Base-by-base conservation (phyloP, 495 filamentous ascomycete genomes). In the Tuber brumale region DNA sequence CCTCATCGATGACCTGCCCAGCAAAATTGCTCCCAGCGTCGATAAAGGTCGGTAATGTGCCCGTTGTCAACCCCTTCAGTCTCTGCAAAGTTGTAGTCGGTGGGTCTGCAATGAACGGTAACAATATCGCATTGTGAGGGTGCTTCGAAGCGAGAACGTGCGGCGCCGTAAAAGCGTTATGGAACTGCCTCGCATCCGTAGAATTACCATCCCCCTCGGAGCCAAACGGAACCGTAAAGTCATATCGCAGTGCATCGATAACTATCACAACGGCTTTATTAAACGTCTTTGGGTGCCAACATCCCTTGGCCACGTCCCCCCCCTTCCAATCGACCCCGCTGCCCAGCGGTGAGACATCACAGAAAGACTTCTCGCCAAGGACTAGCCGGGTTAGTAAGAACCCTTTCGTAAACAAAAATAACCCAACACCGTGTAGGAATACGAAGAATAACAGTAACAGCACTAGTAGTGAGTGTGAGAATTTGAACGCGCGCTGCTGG, bases 71-170 rank as follows among this genome's bases (percentile, higher is more conserved):
- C 1, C 94, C 95, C 85, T 98, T 98, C 73, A 99, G 84, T 75
- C 95, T 87, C 81, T 98, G 95, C 72, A 98, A 85, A 48, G 95
- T 99, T 8, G 94, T 89, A 0, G 95, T 99, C 7, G 95, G 95
- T 45, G 95, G 95, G 81, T 99, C 95, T 42, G 95, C 95, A 82
- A 99, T 98, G 85, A 99, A 99, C 6, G 95, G 95, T 43, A 94
- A 87, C 74, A 99, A 85, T 80, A 99, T 92, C 14, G 95, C 94
- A 83, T 95, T 94, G 31, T 89, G 85, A 2, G 95, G 95, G 39
- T 87, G 85, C 73, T 89, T 83, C 51, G 90, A 84, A 0, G 95
- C 90, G 21, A 90, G 93, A 77, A 95, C 92, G 85, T 97, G 91
- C 57, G 97, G 87, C 37, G 97, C 88, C 27, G 92, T 91, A 44